A percentile compares a stretch with the other conserved stretches of the same genome.
These are phyloP conservation scores for Arthroderma sp. DNA, from an alignment of 2,329 filamentous ascomycete genomes.

Conservation along the genomic window DNA sequence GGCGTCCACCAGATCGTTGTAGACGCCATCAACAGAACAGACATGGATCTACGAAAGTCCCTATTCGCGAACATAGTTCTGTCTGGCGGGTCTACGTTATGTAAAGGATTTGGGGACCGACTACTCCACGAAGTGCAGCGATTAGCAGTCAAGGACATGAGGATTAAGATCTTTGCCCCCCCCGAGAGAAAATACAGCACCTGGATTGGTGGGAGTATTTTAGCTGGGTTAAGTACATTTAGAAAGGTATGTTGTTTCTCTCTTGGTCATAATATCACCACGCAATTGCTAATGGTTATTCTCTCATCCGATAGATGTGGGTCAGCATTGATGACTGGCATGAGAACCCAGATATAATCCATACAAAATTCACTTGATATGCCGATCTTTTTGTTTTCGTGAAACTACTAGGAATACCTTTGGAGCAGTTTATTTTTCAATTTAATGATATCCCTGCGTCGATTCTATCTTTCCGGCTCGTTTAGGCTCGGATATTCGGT, in stretches of 20 bases:
- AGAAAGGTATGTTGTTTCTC: constrained; percentile 59
- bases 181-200: constrained; percentile 97
- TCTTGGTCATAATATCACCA: not conserved
- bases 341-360: constrained; percentile 97
- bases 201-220: constrained; percentile 96
- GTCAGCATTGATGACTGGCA: constrained; percentile 99
- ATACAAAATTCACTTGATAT: constrained; percentile 80
- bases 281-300: constrained; percentile 5
- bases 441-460: constrained; percentile 4
- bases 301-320: constrained; percentile 64
- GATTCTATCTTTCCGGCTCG: not conserved
- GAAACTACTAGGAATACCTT: not conserved
- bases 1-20: constrained; percentile 97
- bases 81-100: constrained; percentile 88
- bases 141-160: constrained; percentile 95
- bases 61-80: constrained; percentile 95
- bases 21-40: constrained; percentile 86
- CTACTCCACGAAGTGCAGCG: constrained; percentile 84
- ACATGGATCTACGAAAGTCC: constrained; percentile 87
- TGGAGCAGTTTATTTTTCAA: constrained; percentile 5
- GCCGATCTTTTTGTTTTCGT: constrained; percentile 2
- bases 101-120: constrained; percentile 91
- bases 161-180: constrained; percentile 97
- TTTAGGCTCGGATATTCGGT: not conserved
- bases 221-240: constrained; percentile 93